Evolutionary conservation across 2,329 filamentous ascomycete genomes (phyloP).

Genomic region (Colletotrichum lindemuthianum): DNA sequence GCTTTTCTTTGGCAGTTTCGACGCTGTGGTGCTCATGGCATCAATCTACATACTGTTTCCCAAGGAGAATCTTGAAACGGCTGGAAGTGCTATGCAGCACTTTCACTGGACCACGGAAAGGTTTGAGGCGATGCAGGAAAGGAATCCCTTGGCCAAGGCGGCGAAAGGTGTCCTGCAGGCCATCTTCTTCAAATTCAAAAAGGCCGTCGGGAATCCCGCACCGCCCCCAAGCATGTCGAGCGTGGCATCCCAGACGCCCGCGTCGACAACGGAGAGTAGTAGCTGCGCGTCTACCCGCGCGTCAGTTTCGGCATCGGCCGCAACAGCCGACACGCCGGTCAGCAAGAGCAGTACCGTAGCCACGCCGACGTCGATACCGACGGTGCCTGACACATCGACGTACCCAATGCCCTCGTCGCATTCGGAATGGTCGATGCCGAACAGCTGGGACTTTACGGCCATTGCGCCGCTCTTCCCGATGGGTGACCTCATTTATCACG

Average conservation of each 20-base stretch:
- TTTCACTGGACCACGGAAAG: conserved; percentile 69
- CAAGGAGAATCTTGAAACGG: conserved; percentile 60
- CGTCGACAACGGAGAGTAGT: conserved; percentile 35
- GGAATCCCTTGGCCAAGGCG: conserved; percentile 63
- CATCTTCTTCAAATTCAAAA: conserved; percentile 63
- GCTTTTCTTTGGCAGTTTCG: conserved; percentile 72
- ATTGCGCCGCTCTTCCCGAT: conserved; percentile 67
- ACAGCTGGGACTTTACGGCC: conserved; percentile 58
- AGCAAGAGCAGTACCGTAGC: conserved; percentile 34
- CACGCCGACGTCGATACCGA: conserved; percentile 33
- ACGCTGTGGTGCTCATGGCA: conserved; percentile 69
- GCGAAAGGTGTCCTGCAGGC: conserved; percentile 66
- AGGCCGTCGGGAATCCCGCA: conserved; percentile 52
- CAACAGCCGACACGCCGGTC: conserved; percentile 34
- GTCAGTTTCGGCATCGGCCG: conserved; percentile 30
- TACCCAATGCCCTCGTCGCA: conserved; percentile 29
- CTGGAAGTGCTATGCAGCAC: conserved; percentile 61
- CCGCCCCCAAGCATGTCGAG: conserved; percentile 33
- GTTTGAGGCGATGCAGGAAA: conserved; percentile 64
- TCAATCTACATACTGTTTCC: conserved; percentile 71
- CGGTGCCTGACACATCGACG: conserved; percentile 41
- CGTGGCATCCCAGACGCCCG: conserved; percentile 28
- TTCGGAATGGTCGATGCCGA: conserved; percentile 51
- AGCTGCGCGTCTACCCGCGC: conserved; percentile 30
- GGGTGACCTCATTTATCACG: conserved; percentile 66